Percentiles rank a stretch among this genome's conserved stretches.
Conservation (phyloP, 257 asterid genomes). For the Ilex aquifolium region DNA sequence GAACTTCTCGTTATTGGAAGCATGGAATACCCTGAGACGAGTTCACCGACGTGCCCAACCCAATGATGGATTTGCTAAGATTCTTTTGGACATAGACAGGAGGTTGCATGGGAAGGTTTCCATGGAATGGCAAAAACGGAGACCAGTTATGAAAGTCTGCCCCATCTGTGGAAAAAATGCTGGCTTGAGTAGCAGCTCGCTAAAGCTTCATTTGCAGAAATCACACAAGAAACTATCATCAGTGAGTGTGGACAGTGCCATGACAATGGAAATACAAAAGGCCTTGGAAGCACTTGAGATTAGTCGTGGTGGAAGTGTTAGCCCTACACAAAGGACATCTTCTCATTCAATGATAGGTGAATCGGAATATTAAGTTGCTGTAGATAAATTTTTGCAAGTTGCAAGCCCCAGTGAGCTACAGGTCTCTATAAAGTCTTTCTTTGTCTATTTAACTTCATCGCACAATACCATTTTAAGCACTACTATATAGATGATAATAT, state of each 20-base stretch:
- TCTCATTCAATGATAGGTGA: constrained; percentile 52
- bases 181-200: constrained; percentile 93
- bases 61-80: constrained; percentile 88
- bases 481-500: no score
- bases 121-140: constrained; percentile 96
- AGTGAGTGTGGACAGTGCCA: constrained; percentile 97
- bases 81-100: constrained; percentile 68
- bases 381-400: no score
- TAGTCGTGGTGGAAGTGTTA: constrained; percentile 85
- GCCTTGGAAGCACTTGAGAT: constrained; percentile 79
- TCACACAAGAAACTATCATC: constrained; percentile 86
- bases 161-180: constrained; percentile 95
- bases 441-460: no score
- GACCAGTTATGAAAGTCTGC: constrained; percentile 86
- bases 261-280: constrained; percentile 93
- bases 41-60: constrained; percentile 98
- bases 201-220: constrained; percentile 94
- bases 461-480: no score
- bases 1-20: constrained; percentile 60
- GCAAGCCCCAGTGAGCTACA: no score
- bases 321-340: constrained; percentile 79
- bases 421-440: no score
- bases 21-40: constrained; percentile 79
- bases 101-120: constrained; percentile 75
- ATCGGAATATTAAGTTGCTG: background rate